These are phyloP conservation scores for Blastomyces gilchristii DNA, from an alignment of 2,329 filamentous ascomycete genomes.

Conservation along the genomic window DNA sequence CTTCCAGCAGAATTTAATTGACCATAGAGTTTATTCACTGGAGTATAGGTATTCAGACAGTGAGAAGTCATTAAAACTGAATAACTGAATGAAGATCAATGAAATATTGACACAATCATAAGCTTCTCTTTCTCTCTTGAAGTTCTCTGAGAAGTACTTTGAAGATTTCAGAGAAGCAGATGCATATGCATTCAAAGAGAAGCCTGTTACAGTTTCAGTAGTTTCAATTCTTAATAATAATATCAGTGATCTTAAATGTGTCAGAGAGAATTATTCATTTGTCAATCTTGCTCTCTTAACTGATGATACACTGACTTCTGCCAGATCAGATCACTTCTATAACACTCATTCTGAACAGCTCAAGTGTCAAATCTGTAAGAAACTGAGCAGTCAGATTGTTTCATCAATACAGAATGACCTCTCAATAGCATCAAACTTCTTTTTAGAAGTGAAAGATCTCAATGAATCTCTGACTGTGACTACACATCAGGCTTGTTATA, in stretches of 20 bases:
- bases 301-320: conserved; percentile 19
- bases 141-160: conserved; percentile 25
- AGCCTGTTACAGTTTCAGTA: conserved; percentile 25
- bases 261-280: conserved; percentile 24
- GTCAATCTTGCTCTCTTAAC: conserved; percentile 30
- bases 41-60: conserved; percentile 20
- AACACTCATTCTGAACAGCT: conserved; percentile 23
- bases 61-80: conserved; percentile 20
- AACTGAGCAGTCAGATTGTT: conserved; percentile 2
- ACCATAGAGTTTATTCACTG: conserved; percentile 25
- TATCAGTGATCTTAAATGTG: conserved; percentile 17
- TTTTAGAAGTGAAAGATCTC: not conserved
- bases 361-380: conserved; percentile 10
- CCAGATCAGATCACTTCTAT: conserved; percentile 26
- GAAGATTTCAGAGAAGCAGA: conserved; percentile 23
- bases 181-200: conserved; percentile 3
- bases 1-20: conserved; percentile 32
- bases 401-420: conserved; percentile 13
- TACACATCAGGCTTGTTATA: too few relatives aligned
- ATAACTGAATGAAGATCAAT: conserved; percentile 25
- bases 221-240: conserved; percentile 25
- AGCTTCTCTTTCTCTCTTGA: conserved; percentile 29
- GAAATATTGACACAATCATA: conserved; percentile 21
- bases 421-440: conserved; percentile 25
- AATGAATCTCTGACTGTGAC: too few relatives aligned